These are phyloP conservation scores for Macroventuria anomochaeta DNA, from an alignment of 2,329 filamentous ascomycete species.

Conservation along the genomic window DNA sequence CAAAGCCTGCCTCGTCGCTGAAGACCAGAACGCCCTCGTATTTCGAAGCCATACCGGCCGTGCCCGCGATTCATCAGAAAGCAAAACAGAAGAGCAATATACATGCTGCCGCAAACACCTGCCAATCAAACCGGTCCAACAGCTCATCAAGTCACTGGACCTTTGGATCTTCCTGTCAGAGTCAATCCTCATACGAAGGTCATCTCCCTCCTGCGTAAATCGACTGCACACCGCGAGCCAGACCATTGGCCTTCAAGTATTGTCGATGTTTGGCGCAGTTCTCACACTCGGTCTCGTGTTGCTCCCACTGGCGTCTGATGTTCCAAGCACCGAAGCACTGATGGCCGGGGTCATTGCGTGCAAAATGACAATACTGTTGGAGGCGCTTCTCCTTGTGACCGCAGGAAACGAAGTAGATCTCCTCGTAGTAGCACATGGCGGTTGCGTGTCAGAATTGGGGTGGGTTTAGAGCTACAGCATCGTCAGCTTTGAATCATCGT, in stretches of 20 bases:
- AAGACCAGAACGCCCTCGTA: background rate
- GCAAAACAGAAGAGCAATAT: background rate
- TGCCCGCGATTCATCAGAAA: background rate
- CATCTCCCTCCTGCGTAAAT: background rate
- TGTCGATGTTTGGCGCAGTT: conserved; percentile 16
- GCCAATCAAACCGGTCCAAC: background rate
- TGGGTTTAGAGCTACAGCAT: background rate
- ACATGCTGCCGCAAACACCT: background rate
- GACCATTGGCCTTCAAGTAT: background rate
- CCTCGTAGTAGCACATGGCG: conserved; percentile 73
- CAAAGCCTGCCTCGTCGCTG: background rate
- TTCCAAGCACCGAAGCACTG: conserved; percentile 72
- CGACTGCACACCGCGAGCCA: background rate
- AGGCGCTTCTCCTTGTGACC: conserved; percentile 65
- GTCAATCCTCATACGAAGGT: background rate
- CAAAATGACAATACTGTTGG: conserved; percentile 75
- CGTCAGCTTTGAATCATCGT: background rate
- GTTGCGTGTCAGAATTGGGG: background rate
- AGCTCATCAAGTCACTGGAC: background rate
- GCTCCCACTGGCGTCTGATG: conserved; percentile 64
- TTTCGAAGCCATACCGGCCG: background rate
- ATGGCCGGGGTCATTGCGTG: conserved; percentile 74
- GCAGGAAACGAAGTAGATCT: conserved; percentile 68
- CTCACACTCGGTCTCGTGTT: conserved; percentile 47
- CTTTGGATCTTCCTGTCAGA: background rate